A percentile compares a stretch with the other conserved stretches of the same genome.
Evolutionary conservation across 495 filamentous ascomycete species (phyloP).

Genomic region (Thozetella sp.): DNA sequence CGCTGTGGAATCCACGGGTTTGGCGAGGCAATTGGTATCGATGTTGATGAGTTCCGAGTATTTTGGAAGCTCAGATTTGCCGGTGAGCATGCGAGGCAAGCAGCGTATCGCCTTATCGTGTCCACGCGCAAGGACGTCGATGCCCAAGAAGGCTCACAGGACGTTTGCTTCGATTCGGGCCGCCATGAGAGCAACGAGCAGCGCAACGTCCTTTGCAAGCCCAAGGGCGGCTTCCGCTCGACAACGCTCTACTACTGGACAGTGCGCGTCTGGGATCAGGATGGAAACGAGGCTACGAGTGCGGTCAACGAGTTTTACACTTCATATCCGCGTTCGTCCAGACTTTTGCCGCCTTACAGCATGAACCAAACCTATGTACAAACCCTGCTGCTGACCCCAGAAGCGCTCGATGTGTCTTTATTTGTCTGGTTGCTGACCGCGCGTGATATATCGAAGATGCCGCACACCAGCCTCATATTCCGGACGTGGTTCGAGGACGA

Average conservation of each 20-base stretch:
- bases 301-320: not conserved
- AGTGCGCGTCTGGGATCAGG: not conserved
- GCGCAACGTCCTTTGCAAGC: not conserved
- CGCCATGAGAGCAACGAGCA: not conserved
- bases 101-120: not conserved
- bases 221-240: not conserved
- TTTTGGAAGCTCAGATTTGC: conserved; percentile 1
- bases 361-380: conserved; percentile 3
- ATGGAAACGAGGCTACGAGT: not conserved
- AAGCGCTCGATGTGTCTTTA: too few relatives aligned
- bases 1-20: not conserved
- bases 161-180: not conserved
- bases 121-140: not conserved
- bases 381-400: not conserved
- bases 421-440: too few relatives aligned
- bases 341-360: not conserved
- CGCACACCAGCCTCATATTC: not conserved
- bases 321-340: not conserved
- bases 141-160: not conserved
- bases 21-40: not conserved
- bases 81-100: not conserved
- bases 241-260: not conserved
- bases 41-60: not conserved
- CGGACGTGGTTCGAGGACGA: conserved; percentile 1
- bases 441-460: too few relatives aligned